Evolutionary conservation across 225 moss, liverwort and hornwort species (phyloP), one percentile per base, ranked within the genome.

Genomic region (Takakia lepidozioides): DNA sequence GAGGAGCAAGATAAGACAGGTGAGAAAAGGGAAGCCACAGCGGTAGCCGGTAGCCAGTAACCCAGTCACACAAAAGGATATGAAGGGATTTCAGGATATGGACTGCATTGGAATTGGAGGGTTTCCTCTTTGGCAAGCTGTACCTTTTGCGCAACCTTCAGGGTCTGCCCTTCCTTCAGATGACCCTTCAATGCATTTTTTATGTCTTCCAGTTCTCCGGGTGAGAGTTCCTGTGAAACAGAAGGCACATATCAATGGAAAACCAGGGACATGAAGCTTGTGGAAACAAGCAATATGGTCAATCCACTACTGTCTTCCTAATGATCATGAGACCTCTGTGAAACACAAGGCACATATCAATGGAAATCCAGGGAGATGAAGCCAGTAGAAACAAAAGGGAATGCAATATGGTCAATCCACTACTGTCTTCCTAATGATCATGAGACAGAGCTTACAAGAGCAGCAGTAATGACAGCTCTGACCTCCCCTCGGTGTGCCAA

Each of bases 401-500:
- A n/a, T n/a, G n/a, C n/a, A n/a, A n/a, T 30, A n/a, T 26, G 0
- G 3, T 2, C 28, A 23, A 5, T 8, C 13, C 2, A 30, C n/a
- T 26, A 4, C 13, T 1, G 23, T 15, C 27, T 8, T 22, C 3
- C 34, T 28, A 25, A 32, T 13, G 10, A 4, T 4, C 19, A n/a
- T 22, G 29, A 4, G 18, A 25, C 2, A n/a, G n/a, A n/a, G n/a
- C 59, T 49, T 67, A 67, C 69, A 19, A 91, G 49, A 3, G 95
- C 91, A 32, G 91, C 65, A 17, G 95, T 98, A 24, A 98, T 73
- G n/a, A 65, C 43, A 3, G 87, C 90, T 61, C 83, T 72, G 22
- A 98, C 87, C 60, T 98, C 91, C 13, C 95, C 87, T 3, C 75
- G 80, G 45, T 98, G 82, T 28, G 90, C 91, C 22, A 91, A 72